Conservation (phyloP, 176 grass and related monocot genomes). For the Raddia distichophylla region DNA sequence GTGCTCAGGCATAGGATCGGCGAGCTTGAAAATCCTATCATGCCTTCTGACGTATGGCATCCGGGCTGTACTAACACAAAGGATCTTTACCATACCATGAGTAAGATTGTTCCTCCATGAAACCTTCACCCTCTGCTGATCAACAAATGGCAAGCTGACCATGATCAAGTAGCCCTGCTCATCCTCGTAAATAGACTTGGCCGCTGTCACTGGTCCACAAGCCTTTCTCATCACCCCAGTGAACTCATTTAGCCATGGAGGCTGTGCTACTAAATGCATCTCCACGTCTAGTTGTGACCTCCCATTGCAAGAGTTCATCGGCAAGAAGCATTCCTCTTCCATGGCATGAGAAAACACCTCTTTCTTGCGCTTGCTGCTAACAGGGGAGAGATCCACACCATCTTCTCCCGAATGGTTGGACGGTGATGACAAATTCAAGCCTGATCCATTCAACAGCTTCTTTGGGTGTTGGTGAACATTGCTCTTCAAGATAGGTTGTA, state of each 20-base stretch:
- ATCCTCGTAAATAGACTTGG: constrained; percentile 95
- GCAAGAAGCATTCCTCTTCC: constrained; percentile 84
- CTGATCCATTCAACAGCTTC: constrained; percentile 73
- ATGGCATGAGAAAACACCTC: constrained; percentile 60
- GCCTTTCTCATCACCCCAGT: constrained; percentile 81
- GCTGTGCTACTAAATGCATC: constrained; percentile 55
- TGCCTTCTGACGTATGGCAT: constrained; percentile 66
- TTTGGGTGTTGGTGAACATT: constrained; percentile 56
- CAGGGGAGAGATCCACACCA: constrained; percentile 85
- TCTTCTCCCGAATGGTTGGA: constrained; percentile 77
- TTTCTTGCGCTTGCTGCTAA: constrained; percentile 81
- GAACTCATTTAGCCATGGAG: constrained; percentile 77
- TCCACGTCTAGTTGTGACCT: constrained; percentile 60
- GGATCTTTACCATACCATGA: constrained; percentile 87
- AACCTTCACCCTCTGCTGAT: constrained; percentile 93
- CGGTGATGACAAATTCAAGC: constrained; percentile 80
- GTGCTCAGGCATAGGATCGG: constrained; percentile 70
- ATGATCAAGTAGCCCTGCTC: constrained; percentile 79
- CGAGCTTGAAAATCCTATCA: constrained; percentile 70
- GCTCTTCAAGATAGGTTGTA: constrained; percentile 45
- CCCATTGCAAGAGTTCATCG: constrained; percentile 51
- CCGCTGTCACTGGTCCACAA: constrained; percentile 76
- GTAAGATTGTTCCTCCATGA: constrained; percentile 89
- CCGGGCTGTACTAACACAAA: constrained; percentile 77
- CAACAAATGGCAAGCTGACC: constrained; percentile 86